These are phyloP conservation scores for Linum trigynum DNA, from an alignment of 345 rosid species.

Conservation along the genomic window DNA sequence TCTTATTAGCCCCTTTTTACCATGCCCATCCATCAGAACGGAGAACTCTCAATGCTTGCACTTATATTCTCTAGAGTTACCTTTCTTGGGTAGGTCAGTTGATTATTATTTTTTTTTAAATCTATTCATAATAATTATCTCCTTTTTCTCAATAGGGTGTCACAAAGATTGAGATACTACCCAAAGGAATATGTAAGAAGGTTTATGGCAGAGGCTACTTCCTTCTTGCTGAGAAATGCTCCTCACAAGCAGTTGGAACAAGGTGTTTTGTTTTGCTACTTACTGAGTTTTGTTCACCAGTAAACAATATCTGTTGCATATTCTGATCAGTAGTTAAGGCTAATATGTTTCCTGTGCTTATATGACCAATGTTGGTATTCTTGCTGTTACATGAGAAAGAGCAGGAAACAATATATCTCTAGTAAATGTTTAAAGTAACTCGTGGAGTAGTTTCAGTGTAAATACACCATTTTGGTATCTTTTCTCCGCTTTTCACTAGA, in stretches of 20 bases:
- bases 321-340: too few species aligned
- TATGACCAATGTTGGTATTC: too few species aligned
- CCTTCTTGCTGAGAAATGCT: slow-evolving; percentile 85
- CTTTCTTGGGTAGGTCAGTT: neutral
- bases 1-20: too few species aligned
- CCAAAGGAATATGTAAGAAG: slow-evolving; percentile 55
- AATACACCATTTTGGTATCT: neutral
- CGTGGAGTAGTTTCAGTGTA: too few species aligned
- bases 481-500: neutral
- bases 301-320: neutral
- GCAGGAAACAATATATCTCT: too few species aligned
- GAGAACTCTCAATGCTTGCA: neutral
- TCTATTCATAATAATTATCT: slow-evolving; percentile 10
- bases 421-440: too few species aligned
- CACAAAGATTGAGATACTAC: slow-evolving; percentile 58
- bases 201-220: slow-evolving; percentile 63
- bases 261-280: slow-evolving; percentile 35
- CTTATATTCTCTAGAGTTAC: neutral
- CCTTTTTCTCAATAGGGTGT: slow-evolving; percentile 40
- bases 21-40: too few species aligned
- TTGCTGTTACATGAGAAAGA: too few species aligned
- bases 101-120: slow-evolving; percentile 2
- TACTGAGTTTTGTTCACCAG: neutral
- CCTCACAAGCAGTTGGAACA: slow-evolving; percentile 37
- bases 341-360: too few species aligned